A percentile compares a stretch with the other conserved stretches of the same genome.
These are phyloP conservation scores for Phaseolus lunatus DNA, from an alignment of 306 rosid genomes.

Conservation along the genomic window DNA sequence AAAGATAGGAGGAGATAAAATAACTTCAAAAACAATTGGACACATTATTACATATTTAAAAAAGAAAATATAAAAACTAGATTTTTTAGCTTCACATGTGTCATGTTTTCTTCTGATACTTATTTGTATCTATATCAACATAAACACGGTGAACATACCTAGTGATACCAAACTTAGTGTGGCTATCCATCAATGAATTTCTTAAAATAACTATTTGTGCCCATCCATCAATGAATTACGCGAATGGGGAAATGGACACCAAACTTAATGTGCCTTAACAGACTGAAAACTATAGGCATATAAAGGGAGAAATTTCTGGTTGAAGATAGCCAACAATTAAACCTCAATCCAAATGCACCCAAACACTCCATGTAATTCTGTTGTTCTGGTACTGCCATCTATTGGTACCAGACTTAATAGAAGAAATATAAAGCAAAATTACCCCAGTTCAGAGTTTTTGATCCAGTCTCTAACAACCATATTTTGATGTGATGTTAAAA, in stretches of 20 bases:
- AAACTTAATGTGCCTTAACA: too few species aligned
- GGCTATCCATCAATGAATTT: neutral
- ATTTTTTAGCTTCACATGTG: neutral
- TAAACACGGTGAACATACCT: neutral
- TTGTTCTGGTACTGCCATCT: neutral
- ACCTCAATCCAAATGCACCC: too few species aligned
- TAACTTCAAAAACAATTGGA: neutral
- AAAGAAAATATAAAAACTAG: neutral
- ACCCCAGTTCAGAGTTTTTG: neutral
- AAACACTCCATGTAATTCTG: too few species aligned
- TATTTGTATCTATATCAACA: constrained; percentile 11
- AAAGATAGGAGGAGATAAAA: neutral
- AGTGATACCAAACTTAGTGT: neutral
- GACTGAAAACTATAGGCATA: too few species aligned
- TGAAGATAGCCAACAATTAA: too few species aligned
- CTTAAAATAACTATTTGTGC: too few species aligned
- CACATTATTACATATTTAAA: neutral
- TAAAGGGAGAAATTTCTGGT: too few species aligned
- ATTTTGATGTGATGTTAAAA: neutral
- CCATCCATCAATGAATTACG: too few species aligned
- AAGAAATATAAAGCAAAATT: neutral
- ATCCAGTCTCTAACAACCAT: neutral
- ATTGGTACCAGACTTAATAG: neutral
- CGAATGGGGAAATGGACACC: too few species aligned
- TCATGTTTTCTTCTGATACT: neutral